Evolutionary conservation across 2,329 filamentous ascomycete species (phyloP), one percentile per base, ranked within the genome.

Genomic region (Calonectria pteridis): DNA sequence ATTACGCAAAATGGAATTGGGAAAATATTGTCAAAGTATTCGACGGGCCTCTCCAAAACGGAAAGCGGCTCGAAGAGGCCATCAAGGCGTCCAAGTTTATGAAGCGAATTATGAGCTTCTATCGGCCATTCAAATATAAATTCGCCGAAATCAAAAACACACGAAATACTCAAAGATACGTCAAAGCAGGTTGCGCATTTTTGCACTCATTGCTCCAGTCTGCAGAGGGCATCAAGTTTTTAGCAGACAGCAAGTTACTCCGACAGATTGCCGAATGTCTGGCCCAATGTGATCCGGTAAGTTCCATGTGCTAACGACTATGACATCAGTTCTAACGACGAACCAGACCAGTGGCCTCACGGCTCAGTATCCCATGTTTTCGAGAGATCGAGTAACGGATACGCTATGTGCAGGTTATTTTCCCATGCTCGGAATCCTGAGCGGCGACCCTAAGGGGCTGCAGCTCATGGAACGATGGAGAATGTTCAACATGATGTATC

Each of bases 401-500:
- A 98, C 95, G 0, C 89, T 99, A 9, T 97, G 95, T 75, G 93
- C 94, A 20, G 97, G 97, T 14, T 99, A 99, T 84, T 98, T 99
- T 83, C 92, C 95, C 18, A 95, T 99, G 88, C 87, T 99, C 2
- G 97, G 97, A 10, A 93, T 95, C 14, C 86, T 99, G 72, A 98
- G 94, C 79, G 93, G 93, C 67, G 95, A 98, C 80, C 87, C 90
- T 0, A 94, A 93, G 78, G 97, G 97, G 0, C 89, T 98, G 29
- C 92, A 94, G 74, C 96, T 99, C 86, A 91, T 99, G 81, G 96
- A 98, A 83, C 90, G 95, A 79, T 98, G 97, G 96, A 95, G 95
- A 79, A 97, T 99, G 89, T 96, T 98, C 86, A 98, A 98, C 84
- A 99, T 99, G 95, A 97, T 98, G 89, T 99, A 99, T 83, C 97